Evolutionary conservation across 2,329 filamentous ascomycete species (phyloP).

Genomic region (Ophiobolus disseminans): DNA sequence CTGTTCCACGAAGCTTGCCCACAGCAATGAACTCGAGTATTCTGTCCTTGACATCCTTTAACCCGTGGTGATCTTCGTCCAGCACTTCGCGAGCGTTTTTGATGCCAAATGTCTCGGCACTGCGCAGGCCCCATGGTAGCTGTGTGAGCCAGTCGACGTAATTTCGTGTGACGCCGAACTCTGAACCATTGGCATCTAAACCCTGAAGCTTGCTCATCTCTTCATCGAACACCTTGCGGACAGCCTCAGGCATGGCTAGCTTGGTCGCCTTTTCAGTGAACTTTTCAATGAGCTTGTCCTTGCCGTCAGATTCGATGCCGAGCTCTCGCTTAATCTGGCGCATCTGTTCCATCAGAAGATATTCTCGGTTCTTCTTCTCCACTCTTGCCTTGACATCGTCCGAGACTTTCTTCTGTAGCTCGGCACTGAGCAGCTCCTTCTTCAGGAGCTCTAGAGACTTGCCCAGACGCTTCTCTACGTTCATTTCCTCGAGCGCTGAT

Average conservation of each 20-base stretch:
- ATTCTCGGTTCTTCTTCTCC: slow-evolving; percentile 94
- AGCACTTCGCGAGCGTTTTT: slow-evolving; percentile 87
- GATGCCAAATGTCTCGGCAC: slow-evolving; percentile 95
- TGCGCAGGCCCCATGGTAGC: slow-evolving; percentile 95
- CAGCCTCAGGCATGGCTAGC: slow-evolving; percentile 93
- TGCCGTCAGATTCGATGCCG: slow-evolving; percentile 95
- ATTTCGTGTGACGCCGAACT: slow-evolving; percentile 98
- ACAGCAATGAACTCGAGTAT: slow-evolving; percentile 99
- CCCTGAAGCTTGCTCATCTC: slow-evolving; percentile 97
- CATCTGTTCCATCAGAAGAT: slow-evolving; percentile 99
- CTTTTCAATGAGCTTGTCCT: slow-evolving; percentile 96
- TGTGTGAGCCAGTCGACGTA: slow-evolving; percentile 99
- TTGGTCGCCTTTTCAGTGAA: slow-evolving; percentile 96
- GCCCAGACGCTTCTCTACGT: slow-evolving; percentile 89
- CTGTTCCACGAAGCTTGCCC: slow-evolving; percentile 93
- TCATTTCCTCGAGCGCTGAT: slow-evolving; percentile 84
- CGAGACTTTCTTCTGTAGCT: slow-evolving; percentile 94
- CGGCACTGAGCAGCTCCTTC: slow-evolving; percentile 98
- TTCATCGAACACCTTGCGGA: slow-evolving; percentile 97
- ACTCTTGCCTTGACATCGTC: slow-evolving; percentile 99
- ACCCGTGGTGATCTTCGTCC: slow-evolving; percentile 94
- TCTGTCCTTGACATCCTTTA: slow-evolving; percentile 98
- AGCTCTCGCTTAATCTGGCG: slow-evolving; percentile 96
- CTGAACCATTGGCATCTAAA: slow-evolving; percentile 91
- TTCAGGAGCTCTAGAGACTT: slow-evolving; percentile 93